Percentiles rank a stretch among this genome's conserved stretches.
These are phyloP conservation scores for Hypoxylon subgilvum DNA, from an alignment of 495 filamentous ascomycete species.

Conservation along the genomic window DNA sequence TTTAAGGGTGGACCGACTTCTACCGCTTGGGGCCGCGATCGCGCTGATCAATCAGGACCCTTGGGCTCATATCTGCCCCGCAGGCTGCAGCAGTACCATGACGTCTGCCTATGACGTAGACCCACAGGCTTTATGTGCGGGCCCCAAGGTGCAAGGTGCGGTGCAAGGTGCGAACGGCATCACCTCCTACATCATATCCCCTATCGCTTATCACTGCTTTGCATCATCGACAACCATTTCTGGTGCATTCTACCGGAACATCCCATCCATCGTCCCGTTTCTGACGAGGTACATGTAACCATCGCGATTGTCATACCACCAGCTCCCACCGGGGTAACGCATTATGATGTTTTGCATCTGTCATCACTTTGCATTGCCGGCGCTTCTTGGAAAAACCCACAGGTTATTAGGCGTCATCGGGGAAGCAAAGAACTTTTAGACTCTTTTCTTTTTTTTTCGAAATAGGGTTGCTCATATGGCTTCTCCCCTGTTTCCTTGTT, in stretches of 20 bases:
- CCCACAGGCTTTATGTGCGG: slow-evolving; percentile 11
- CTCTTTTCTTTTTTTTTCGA: no score
- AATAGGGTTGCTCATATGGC: slow-evolving; percentile 4
- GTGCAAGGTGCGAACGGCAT: no score
- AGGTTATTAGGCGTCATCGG: slow-evolving; percentile 24
- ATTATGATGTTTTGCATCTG: slow-evolving; percentile 37
- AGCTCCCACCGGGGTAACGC: slow-evolving; percentile 5
- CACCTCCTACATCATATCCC: slow-evolving; percentile 43
- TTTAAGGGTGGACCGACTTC: slow-evolving; percentile 18
- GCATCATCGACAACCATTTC: slow-evolving; percentile 33
- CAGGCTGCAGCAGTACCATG: slow-evolving; percentile 29
- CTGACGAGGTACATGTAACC: slow-evolving; percentile 26
- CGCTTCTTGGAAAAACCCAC: background rate
- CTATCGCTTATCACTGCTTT: slow-evolving; percentile 32
- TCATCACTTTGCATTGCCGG: slow-evolving; percentile 29
- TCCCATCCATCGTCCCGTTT: slow-evolving; percentile 23
- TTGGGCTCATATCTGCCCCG: slow-evolving; percentile 25
- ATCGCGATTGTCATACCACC: slow-evolving; percentile 19
- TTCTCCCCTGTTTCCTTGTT: background rate
- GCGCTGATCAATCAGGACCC: slow-evolving; percentile 33
- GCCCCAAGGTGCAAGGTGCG: slow-evolving; percentile 7
- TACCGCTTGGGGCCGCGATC: background rate
- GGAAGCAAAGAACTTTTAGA: no score
- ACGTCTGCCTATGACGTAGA: slow-evolving; percentile 37
- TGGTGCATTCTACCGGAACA: slow-evolving; percentile 34